A percentile compares a stretch with the other conserved stretches of the same genome.
Conservation (phyloP, 331 rosid species). For the Rosa hybrid region DNA sequence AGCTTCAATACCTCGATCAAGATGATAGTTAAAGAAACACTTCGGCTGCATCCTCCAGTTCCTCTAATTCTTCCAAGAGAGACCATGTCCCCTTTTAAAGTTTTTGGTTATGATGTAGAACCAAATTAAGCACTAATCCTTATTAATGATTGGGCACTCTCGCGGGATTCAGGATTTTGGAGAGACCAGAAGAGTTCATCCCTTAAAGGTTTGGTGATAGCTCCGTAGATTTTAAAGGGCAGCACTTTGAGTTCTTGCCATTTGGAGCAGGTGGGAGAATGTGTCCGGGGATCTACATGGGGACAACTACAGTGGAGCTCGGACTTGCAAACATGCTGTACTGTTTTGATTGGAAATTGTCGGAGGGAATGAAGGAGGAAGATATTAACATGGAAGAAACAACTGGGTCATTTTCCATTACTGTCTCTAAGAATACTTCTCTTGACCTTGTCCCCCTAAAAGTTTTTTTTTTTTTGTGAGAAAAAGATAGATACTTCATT, state of each 20-base stretch:
- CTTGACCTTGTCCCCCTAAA: constrained; percentile 28
- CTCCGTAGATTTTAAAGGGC: constrained; percentile 38
- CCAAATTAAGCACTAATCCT: constrained; percentile 20
- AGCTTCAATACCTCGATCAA: constrained; percentile 27
- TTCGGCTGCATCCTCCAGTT: constrained; percentile 42
- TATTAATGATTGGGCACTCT: constrained; percentile 41
- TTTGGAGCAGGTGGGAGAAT: constrained; percentile 40
- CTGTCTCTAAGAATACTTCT: constrained; percentile 38
- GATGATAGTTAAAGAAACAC: constrained; percentile 43
- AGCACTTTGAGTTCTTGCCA: constrained; percentile 33
- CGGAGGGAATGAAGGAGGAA: constrained; percentile 35
- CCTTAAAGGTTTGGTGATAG: constrained; percentile 41
- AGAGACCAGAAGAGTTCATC: constrained; percentile 36
- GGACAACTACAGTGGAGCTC: constrained; percentile 20
- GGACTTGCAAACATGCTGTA: constrained; percentile 41
- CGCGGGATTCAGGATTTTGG: constrained; percentile 37
- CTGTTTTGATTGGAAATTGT: constrained; percentile 46
- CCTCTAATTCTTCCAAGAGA: constrained; percentile 41
- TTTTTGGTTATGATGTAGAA: constrained; percentile 29
- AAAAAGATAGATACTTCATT: no score
- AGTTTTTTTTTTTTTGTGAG: no score
- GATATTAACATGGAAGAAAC: constrained; percentile 51
- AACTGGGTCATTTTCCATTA: constrained; percentile 22
- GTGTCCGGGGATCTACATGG: constrained; percentile 39
- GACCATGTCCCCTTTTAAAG: neutral